These are phyloP conservation scores for Clausena lansium DNA, from an alignment of 345 rosid genomes.

Conservation along the genomic window DNA sequence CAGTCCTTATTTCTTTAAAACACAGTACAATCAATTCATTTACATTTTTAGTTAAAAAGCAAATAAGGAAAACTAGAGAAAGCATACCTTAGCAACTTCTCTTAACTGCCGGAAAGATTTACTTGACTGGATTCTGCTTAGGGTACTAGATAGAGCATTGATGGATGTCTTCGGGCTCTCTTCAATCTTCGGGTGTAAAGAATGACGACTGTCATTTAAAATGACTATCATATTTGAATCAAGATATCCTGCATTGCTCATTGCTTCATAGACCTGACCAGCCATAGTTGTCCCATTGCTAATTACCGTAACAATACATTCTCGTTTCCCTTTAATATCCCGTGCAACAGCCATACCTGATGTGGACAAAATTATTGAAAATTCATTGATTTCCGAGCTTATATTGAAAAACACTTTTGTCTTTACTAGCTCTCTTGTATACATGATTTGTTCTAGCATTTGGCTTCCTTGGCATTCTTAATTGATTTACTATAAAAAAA, in stretches of 20 bases:
- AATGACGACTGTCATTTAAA: constrained; percentile 78
- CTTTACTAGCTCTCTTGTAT: background rate
- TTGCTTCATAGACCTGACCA: constrained; percentile 95
- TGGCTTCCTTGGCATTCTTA: background rate
- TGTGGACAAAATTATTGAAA: constrained; percentile 3
- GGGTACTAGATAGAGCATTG: constrained; percentile 70
- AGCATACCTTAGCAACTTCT: constrained; percentile 80
- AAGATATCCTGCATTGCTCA: constrained; percentile 93
- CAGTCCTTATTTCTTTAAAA: background rate
- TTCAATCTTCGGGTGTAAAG: constrained; percentile 70
- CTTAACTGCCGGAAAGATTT: constrained; percentile 76
- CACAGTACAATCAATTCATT: background rate
- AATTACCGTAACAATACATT: constrained; percentile 69
- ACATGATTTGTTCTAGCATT: background rate
- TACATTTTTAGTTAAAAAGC: background rate
- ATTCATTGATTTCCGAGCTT: constrained; percentile 6
- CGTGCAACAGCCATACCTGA: constrained; percentile 91
- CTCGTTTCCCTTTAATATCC: constrained; percentile 83
- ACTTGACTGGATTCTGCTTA: constrained; percentile 89
- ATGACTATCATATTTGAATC: constrained; percentile 88
- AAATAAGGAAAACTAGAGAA: background rate
- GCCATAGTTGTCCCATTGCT: constrained; percentile 80
- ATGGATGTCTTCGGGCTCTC: constrained; percentile 75
- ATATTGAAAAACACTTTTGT: background rate
- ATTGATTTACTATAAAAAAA: background rate